Percentiles rank a stretch among this genome's conserved stretches.
phyloP scores from a whole-genome alignment of 2,329 filamentous ascomycete genomes.

The Fusarium sp. region DNA sequence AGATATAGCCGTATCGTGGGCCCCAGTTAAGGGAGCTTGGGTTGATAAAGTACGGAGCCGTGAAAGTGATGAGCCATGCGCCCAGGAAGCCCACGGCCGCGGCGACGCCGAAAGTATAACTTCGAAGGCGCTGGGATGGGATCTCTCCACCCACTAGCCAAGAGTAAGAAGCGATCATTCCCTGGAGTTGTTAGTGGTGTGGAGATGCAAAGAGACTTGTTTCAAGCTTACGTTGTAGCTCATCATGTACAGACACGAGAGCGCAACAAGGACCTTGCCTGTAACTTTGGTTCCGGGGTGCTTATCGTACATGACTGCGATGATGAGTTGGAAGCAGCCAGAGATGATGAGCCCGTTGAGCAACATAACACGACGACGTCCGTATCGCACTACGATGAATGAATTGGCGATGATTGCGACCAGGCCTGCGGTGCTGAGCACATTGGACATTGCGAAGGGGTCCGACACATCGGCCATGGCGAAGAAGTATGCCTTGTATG shows the following conservation, averaged over 20 bases:
- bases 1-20: slow-evolving; percentile 44
- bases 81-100: slow-evolving; percentile 38
- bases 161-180: slow-evolving; percentile 45
- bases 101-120: slow-evolving; percentile 42
- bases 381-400: slow-evolving; percentile 41
- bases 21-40: slow-evolving; percentile 44
- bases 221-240: slow-evolving; percentile 36
- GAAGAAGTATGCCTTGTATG: slow-evolving; percentile 47
- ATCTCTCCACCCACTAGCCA: slow-evolving; percentile 45
- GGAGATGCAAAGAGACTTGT: accelerated
- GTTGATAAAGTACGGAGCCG: slow-evolving; percentile 45
- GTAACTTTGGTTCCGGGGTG: slow-evolving; percentile 30
- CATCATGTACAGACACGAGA: slow-evolving; percentile 45
- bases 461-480: slow-evolving; percentile 42
- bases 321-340: slow-evolving; percentile 40
- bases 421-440: slow-evolving; percentile 43
- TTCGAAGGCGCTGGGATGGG: slow-evolving; percentile 44
- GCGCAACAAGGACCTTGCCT: slow-evolving; percentile 40
- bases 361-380: slow-evolving; percentile 33
- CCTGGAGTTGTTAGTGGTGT: slow-evolving; percentile 1
- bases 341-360: slow-evolving; percentile 29
- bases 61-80: slow-evolving; percentile 45
- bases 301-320: slow-evolving; percentile 38
- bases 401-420: slow-evolving; percentile 42
- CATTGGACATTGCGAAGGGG: slow-evolving; percentile 45